Conservation (phyloP, 306 rosid species). For the Trifolium repens region DNA sequence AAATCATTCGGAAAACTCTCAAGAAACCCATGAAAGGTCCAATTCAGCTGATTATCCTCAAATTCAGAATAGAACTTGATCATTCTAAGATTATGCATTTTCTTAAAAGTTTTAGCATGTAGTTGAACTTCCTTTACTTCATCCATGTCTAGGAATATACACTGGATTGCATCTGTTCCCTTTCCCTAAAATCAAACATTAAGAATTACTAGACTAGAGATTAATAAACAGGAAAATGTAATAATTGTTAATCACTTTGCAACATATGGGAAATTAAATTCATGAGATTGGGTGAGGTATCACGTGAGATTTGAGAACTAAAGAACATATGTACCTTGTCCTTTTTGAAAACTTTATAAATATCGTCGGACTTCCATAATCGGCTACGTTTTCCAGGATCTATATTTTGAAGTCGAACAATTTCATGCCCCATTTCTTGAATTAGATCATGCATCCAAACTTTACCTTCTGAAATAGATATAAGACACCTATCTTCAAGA, state of each 20-base stretch:
- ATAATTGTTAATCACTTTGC: background rate
- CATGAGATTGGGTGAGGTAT: background rate
- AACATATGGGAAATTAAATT: background rate
- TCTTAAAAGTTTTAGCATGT: constrained; percentile 12
- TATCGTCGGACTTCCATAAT: constrained; percentile 31
- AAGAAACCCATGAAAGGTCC: constrained; percentile 1
- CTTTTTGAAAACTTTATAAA: constrained; percentile 13
- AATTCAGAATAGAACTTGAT: constrained; percentile 1
- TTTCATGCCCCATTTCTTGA: constrained; percentile 38
- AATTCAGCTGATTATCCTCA: background rate
- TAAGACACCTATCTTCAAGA: constrained; percentile 34
- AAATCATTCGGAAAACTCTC: constrained; percentile 3
- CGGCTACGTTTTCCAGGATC: constrained; percentile 46
- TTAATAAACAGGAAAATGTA: background rate
- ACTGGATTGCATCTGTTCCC: constrained; percentile 40
- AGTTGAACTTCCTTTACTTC: background rate
- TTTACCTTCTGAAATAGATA: background rate
- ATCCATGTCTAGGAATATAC: constrained; percentile 13
- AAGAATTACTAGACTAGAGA: background rate
- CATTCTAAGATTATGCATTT: constrained; percentile 41
- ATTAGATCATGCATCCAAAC: constrained; percentile 49
- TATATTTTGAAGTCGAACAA: constrained; percentile 31
- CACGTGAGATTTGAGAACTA: background rate
- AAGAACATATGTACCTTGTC: constrained; percentile 26
- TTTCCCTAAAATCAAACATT: constrained; percentile 37